Evolutionary conservation across 2,329 filamentous ascomycete genomes (phyloP).

Genomic region (Neopestalotiopsis clavispora): DNA sequence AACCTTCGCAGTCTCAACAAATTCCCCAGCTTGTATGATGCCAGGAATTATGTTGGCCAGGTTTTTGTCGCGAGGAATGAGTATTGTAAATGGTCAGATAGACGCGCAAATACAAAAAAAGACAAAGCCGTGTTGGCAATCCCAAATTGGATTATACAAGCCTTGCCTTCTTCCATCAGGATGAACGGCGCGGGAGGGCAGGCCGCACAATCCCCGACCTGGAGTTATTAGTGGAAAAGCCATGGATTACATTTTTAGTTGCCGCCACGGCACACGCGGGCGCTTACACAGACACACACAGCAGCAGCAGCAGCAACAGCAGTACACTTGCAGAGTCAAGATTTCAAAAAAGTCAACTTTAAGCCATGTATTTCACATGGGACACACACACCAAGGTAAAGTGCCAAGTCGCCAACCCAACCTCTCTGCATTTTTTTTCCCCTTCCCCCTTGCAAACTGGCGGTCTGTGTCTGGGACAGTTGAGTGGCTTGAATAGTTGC

Average conservation of each 20-base stretch:
- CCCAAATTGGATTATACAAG: no score
- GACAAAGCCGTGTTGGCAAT: neutral
- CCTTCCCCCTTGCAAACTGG: neutral
- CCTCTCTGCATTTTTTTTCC: neutral
- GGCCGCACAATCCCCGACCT: neutral
- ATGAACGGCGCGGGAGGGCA: neutral
- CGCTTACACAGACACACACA: neutral
- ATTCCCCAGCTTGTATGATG: neutral
- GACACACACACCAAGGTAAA: neutral
- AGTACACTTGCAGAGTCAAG: neutral
- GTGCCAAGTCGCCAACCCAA: neutral
- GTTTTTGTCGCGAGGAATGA: neutral
- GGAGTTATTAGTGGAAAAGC: neutral
- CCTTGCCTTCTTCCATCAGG: neutral
- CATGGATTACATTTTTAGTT: neutral
- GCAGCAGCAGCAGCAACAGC: no score
- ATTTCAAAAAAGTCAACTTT: neutral
- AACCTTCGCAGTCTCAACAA: neutral
- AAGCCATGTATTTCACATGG: neutral
- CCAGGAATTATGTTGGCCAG: neutral
- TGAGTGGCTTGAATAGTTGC: neutral
- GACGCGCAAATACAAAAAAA: neutral
- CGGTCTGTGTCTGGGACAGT: neutral
- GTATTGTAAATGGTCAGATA: neutral
- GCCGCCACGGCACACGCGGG: constrained; percentile 2